Evolutionary conservation across 225 moss, liverwort and hornwort genomes (phyloP), one percentile per base, ranked within the genome.

Genomic region (Pseudoscleropodium purum): DNA sequence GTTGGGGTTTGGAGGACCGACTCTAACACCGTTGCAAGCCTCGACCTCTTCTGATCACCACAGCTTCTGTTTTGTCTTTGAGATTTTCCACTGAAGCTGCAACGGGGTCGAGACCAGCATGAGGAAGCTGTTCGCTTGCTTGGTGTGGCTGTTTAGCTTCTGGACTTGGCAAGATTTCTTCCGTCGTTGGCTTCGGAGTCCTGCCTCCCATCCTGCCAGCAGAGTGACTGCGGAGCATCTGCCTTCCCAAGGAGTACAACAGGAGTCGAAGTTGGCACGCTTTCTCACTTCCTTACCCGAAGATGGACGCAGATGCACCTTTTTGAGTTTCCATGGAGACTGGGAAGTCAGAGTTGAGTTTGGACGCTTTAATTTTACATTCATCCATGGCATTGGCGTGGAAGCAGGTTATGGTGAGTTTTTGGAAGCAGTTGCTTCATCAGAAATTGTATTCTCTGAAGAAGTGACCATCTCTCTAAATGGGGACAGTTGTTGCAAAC

Each of bases 291-390:
- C 62, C 13, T 62, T 81, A 43, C 31, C 43, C 21, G 43, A 62
- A 61, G 61, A 41, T 41, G 12, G 5, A 27, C 36, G 25, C 4
- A 0, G 5, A 7, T 33, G 30, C n/a, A 0, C 0, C 0, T 0
- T 0, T 2, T 9, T 73, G 14, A 0, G 0, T 13, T 39, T 57
- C 23, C 0, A 6, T 2, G 5, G 13, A 12, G 69, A 29, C 18
- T 29, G 10, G 4, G 0, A 9, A 19, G 56, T 84, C 13, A 3
- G 0, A 5, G 3, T 70, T 9, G 0, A 0, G 0, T 49, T 34
- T 5, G 37, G 49, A 27, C 2, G 3, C 34, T 14, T 2, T 7
- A 0, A 2, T 0, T 76, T 51, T 14, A 10, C 13, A 34, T 3
- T 51, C 0, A 0, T 8, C 8, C 51, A 33, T 66, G 39, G 8